Conservation (phyloP, 2,329 filamentous ascomycete genomes). For the Pestalotiopsis sp. region DNA sequence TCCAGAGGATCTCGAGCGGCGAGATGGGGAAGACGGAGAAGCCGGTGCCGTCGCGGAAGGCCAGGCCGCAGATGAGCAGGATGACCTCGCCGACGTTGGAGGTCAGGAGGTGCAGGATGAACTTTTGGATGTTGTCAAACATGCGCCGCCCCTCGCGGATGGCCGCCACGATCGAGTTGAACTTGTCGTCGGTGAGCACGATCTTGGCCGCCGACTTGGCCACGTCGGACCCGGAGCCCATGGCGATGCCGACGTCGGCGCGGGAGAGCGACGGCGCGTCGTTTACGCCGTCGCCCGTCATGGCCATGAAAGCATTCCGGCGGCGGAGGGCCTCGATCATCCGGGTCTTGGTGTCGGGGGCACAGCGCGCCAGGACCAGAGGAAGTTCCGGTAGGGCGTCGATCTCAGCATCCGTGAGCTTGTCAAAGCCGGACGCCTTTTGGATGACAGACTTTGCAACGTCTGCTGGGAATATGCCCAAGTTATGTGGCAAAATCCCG, state of each 20-base stretch:
- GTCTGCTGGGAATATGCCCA: slow-evolving; percentile 57
- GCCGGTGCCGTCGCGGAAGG: slow-evolving; percentile 61
- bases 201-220: slow-evolving; percentile 82
- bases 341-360: slow-evolving; percentile 82
- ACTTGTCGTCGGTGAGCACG: slow-evolving; percentile 85
- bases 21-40: slow-evolving; percentile 71
- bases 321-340: slow-evolving; percentile 89
- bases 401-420: slow-evolving; percentile 72
- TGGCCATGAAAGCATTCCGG: slow-evolving; percentile 74
- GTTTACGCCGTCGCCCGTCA: slow-evolving; percentile 89
- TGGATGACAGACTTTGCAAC: slow-evolving; percentile 71
- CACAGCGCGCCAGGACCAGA: slow-evolving; percentile 80
- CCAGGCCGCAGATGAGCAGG: slow-evolving; percentile 66
- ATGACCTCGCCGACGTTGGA: slow-evolving; percentile 72
- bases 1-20: slow-evolving; percentile 74
- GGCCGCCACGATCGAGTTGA: slow-evolving; percentile 80
- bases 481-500: slow-evolving; percentile 69
- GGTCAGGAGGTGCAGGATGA: slow-evolving; percentile 75
- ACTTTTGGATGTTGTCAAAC: slow-evolving; percentile 89
- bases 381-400: slow-evolving; percentile 75
- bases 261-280: slow-evolving; percentile 79
- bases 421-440: slow-evolving; percentile 78
- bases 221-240: slow-evolving; percentile 86
- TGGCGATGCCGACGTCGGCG: slow-evolving; percentile 84
- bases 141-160: slow-evolving; percentile 82